Base-by-base conservation (phyloP, 1,139 yeast species). In the Hyphopichia khmerensis region DNA sequence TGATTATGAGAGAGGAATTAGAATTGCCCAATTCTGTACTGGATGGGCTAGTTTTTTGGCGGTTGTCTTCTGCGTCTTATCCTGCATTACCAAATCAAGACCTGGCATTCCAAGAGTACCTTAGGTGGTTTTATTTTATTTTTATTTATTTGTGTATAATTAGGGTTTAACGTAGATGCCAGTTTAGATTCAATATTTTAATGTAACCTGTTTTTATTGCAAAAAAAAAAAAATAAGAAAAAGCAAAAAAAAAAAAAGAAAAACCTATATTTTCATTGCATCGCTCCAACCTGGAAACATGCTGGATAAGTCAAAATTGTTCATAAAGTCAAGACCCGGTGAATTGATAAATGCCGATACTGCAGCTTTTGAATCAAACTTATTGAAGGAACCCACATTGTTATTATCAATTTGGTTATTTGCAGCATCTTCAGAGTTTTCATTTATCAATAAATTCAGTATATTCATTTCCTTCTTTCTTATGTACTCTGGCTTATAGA, bases 281-380 rank as follows among this genome's bases (percentile, higher is more conserved):
- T 48, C 54, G 40, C 45, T 50, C 61, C 61, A 56, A 9, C 57
- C 59, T 3, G 62, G 59, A 32, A 57, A 54, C 14, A 59, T 50
- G 33, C 51, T 53, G 6, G 59, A 48, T 21, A 57, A 48, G 41
- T 57, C 59, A 35, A 52, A 48, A 36, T 47, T 55, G 34, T 54
- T 53, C 47, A 58, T 50, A 33, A 50, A 52, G 40, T 57, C 56
- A 29, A 57, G 46, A 3, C 53, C 47, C 17, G 60, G 59, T 2
- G 58, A 48, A 24, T 42, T 42, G 40, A 43, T 35, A 15, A 21
- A 23, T 6, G n/a, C 23, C 3, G 33, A 27, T 3, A 16, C 38
- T 9, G 26, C 29, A 4, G 9, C 13, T 13, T 26, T 26, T 8
- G 29, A 13, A 9, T 26, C 29, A 7, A 26, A 11, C 29, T 26